Conservation (phyloP, 345 rosid species). For the Salix brachista region DNA sequence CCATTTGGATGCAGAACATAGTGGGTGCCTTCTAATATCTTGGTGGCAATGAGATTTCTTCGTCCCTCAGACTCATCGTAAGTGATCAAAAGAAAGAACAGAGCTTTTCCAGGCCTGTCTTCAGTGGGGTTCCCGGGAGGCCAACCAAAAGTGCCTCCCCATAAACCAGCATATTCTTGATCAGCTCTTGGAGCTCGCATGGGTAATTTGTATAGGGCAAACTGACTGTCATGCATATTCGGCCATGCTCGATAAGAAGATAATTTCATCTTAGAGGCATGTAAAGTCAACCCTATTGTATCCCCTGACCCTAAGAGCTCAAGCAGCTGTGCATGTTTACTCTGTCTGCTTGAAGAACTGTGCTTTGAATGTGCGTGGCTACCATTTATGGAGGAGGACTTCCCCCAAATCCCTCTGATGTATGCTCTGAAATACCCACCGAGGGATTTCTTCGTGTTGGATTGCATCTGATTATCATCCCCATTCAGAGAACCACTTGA, state of each 20-base stretch:
- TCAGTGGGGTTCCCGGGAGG: constrained; percentile 64
- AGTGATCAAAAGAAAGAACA: constrained; percentile 71
- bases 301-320: constrained; percentile 62
- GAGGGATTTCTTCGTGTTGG: constrained; percentile 41
- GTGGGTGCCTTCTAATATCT: constrained; percentile 84
- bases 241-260: constrained; percentile 85
- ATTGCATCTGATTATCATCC: constrained; percentile 32
- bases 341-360: constrained; percentile 52
- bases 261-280: constrained; percentile 48
- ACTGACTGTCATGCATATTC: constrained; percentile 65
- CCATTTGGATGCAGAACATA: constrained; percentile 89
- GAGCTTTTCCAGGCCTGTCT: constrained; percentile 74
- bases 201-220: constrained; percentile 76
- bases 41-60: constrained; percentile 62
- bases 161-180: constrained; percentile 72
- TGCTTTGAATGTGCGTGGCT: constrained; percentile 30
- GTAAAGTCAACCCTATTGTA: constrained; percentile 50
- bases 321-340: constrained; percentile 45
- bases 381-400: constrained; percentile 40
- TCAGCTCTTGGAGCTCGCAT: constrained; percentile 37
- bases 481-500: constrained; percentile 26
- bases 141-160: constrained; percentile 94
- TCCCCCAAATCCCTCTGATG: constrained; percentile 54
- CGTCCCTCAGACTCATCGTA: constrained; percentile 59
- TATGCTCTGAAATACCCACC: constrained; percentile 46